phyloP scores from a whole-genome alignment of 306 rosid species.

The Cucurbita moschata region DNA sequence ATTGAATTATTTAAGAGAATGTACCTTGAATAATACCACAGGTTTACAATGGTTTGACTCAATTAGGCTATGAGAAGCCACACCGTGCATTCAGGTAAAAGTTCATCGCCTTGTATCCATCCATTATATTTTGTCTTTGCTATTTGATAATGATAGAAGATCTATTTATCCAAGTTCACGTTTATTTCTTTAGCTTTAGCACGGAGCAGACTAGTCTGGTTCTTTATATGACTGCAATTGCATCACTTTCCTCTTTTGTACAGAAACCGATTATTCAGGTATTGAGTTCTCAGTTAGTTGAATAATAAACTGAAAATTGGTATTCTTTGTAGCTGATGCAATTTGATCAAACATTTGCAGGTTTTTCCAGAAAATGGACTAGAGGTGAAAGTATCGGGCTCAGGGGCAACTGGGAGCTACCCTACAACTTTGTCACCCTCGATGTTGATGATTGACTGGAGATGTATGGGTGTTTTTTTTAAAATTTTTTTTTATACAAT shows the following conservation, averaged over 20 bases:
- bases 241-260: conserved; percentile 70
- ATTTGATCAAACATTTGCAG: conserved; percentile 20
- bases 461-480: conserved; percentile 48
- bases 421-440: conserved; percentile 93
- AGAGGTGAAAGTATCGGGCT: conserved; percentile 54
- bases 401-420: conserved; percentile 55
- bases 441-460: conserved; percentile 66
- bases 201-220: conserved; percentile 54
- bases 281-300: conserved; percentile 10
- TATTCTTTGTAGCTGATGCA: not conserved
- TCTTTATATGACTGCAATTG: conserved; percentile 71
- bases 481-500: conserved; percentile 9
- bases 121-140: not conserved
- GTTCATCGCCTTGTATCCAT: not conserved
- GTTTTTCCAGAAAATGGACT: conserved; percentile 57
- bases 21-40: conserved; percentile 23
- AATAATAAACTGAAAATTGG: conserved; percentile 6
- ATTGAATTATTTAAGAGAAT: conserved; percentile 4
- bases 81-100: conserved; percentile 55
- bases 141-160: not conserved
- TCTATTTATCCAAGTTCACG: not conserved
- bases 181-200: conserved; percentile 41
- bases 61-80: conserved; percentile 59
- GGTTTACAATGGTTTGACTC: conserved; percentile 91
- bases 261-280: conserved; percentile 59